Evolutionary conservation across 2,329 filamentous ascomycete species (phyloP).

Genomic region (Diaporthe batatas): DNA sequence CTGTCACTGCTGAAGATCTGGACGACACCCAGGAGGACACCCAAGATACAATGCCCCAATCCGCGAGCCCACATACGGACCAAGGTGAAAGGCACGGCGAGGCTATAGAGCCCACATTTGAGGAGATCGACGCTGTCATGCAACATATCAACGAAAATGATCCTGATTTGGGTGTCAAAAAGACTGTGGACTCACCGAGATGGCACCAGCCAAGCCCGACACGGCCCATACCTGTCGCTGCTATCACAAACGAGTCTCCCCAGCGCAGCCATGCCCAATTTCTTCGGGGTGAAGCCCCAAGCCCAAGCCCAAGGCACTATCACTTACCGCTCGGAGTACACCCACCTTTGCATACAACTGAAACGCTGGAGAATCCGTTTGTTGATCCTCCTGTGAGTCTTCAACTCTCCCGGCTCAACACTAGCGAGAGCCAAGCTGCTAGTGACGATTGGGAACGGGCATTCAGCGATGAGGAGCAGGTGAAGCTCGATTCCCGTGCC

Average conservation of each 20-base stretch:
- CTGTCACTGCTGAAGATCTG: conserved; percentile 47
- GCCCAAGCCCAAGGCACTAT: conserved; percentile 75
- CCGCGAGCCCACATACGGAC: conserved; percentile 50
- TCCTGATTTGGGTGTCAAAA: conserved; percentile 81
- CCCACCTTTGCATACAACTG: conserved; percentile 63
- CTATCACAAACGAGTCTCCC: conserved; percentile 62
- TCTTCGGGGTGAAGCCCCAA: conserved; percentile 78
- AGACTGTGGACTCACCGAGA: conserved; percentile 61
- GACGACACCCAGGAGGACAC: conserved; percentile 53
- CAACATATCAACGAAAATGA: conserved; percentile 82
- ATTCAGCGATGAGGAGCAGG: conserved; percentile 84
- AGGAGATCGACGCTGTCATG: conserved; percentile 95
- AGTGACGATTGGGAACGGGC: conserved; percentile 97
- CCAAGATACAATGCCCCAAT: conserved; percentile 48
- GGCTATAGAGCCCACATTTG: conserved; percentile 67
- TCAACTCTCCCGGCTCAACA: conserved; percentile 70
- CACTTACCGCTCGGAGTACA: conserved; percentile 60
- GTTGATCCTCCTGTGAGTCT: conserved; percentile 64
- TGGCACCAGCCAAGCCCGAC: conserved; percentile 62
- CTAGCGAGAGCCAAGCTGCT: conserved; percentile 73
- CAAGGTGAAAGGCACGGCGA: conserved; percentile 44
- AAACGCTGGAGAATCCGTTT: conserved; percentile 72
- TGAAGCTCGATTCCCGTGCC: conserved; percentile 84
- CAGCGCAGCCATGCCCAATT: conserved; percentile 66
- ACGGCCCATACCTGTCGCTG: conserved; percentile 54